Evolutionary conservation across 768 basidiomycete genomes (phyloP), one percentile per base, ranked within the genome.

Genomic region (Obba rivulosa): DNA sequence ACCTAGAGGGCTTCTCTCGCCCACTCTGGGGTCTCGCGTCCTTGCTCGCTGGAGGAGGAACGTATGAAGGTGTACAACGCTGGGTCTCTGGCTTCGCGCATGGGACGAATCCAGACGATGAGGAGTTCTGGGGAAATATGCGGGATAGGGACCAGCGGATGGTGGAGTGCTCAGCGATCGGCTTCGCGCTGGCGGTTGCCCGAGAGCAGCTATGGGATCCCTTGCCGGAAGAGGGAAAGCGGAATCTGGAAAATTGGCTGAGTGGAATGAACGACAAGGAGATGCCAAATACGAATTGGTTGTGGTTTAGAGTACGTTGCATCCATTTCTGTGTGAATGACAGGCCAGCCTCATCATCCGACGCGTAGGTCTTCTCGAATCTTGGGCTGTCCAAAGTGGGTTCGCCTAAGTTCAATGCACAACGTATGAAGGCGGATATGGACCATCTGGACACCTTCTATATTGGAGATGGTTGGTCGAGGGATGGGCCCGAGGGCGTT

Each of bases 251-350:
- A 48, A 66, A 66, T 10, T 88, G 86, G 82, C 70, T 88, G 3
- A 78, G 81, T 8, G 78, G 81, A 0, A 87, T 88, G 76, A 88
- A 87, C 59, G 81, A 83, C 64, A 87, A 87, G 69, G 77, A 83
- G 52, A 87, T 88, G 85, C 85, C 85, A 21, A 84, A 87, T 59
- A 87, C 85, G 7, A 88, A 88, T 57, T 87, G 86, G 85, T 71
- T 90, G 5, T 88, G 86, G 86, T 88, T 88, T 66, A 73, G 85
- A 49, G 85, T 81, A 48, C 38, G 77, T 66, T 14, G 28, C 7
- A 24, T 21, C 7, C 4, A 9, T 18, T 20, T 13, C 10, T 13
- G 16, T 5, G 8, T 4, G 13, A 0, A 11, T 23, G 16, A 18
- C n/a, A n/a, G 34, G 9, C 13, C 21, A 7, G 34, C 17, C 39